Evolutionary conservation across 2,329 filamentous ascomycete genomes (phyloP), one percentile per base, ranked within the genome.

Genomic region (Fusarium newnesense): DNA sequence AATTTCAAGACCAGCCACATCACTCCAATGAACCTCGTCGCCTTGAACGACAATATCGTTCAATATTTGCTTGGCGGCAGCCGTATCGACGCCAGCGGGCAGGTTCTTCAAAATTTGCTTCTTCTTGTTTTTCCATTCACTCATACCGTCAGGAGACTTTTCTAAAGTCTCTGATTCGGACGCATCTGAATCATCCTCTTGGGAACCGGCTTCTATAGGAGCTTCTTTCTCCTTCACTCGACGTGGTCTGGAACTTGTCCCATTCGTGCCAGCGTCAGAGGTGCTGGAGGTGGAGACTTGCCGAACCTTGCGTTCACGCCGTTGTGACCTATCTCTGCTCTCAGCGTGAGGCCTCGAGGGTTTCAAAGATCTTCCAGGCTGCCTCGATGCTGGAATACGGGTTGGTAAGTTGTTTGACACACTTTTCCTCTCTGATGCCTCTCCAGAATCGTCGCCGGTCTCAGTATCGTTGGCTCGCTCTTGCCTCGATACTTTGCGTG

Each of bases 31-130:
- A 4, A 99, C 96, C 79, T 97, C 93, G 76, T 99, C 96, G 11
- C 96, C 96, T 71, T 96, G 91, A 19, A 98, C 92, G 6, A 99
- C 93, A 67, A 99, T 97, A 75, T 99, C 96, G 78, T 98, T 98
- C 65, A 98, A 87, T 36, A 99, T 98, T 70, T 98, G 94, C 78
- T 94, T 93, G 0, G 96, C 96, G 7, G 95, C 93, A 32, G 87
- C 85, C 73, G 92, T 89, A 78, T 99, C 96, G 7, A 98, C 90
- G 1, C 95, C 95, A 60, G 91, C 88, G 0, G 95, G 95, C 2
- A 98, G 83, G 64, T 92, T 92, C 78, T 93, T 94, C 78, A 98
- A 84, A 28, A 97, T 85, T 13, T 87, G 81, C 54, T 86, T 84
- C 70, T 93, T 90, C 54, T 87, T 89, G 59, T 85, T 86, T 72